These are phyloP conservation scores for Fusarium foetens DNA, from an alignment of 2,329 filamentous ascomycete species.

Conservation along the genomic window DNA sequence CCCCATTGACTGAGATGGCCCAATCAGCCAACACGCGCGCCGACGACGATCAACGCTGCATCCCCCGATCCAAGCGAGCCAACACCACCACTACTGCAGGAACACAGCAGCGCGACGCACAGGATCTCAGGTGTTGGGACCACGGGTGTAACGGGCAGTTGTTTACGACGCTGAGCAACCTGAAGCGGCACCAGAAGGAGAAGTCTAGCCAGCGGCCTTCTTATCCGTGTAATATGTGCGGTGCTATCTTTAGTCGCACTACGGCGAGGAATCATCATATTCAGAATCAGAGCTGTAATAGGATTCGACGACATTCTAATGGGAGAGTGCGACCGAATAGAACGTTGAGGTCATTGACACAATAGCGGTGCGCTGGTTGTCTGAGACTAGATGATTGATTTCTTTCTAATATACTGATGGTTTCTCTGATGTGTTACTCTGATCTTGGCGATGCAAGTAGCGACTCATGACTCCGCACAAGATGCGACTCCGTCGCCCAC, in stretches of 20 bases:
- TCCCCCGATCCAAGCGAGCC: background rate
- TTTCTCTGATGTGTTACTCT: background rate
- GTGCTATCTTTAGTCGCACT: background rate
- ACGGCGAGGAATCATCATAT: constrained; percentile 3
- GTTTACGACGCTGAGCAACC: constrained; percentile 6
- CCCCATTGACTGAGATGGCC: background rate
- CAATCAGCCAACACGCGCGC: background rate
- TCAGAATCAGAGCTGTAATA: constrained; percentile 3
- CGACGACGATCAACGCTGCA: background rate
- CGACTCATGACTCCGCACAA: background rate
- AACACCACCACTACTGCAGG: background rate
- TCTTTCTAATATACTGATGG: background rate
- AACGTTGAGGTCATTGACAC: background rate
- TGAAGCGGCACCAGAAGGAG: background rate
- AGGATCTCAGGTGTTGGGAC: constrained; percentile 5
- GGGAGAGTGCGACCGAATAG: background rate
- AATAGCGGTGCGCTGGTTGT: background rate
- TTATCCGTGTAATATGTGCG: constrained; percentile 1
- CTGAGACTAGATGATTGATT: background rate
- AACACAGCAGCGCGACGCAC: background rate
- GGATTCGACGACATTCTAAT: background rate
- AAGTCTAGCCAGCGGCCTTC: background rate
- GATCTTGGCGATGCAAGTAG: background rate
- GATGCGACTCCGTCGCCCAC: background rate
- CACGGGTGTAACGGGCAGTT: constrained; percentile 2